Evolutionary conservation across 192 early-diverging fungal species (phyloP), one percentile per base, ranked within the genome.

Genomic region (Backusella tarrabulga): DNA sequence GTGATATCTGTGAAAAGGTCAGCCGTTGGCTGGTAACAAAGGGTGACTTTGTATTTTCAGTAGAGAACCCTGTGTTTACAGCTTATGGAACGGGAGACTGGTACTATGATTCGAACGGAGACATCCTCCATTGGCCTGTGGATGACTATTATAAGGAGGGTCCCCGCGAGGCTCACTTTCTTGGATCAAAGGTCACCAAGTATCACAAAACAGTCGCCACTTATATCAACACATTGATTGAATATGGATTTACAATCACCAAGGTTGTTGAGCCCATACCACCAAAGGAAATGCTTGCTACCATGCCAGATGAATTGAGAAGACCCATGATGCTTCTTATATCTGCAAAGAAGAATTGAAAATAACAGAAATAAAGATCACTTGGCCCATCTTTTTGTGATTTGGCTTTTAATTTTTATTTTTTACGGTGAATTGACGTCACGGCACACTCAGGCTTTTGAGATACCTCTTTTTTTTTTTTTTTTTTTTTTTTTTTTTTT

Each of bases 171-270:
- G 34, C 68, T 3, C 23, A 69, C 1, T 77, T 77, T 23, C 36
- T 77, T 11, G 68, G 68, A 23, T 50, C 41, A 11, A 19, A 42
- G n/a, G 50, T 77, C 14, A 52, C 19, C 5, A 77, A 77, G 36
- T 77, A 77, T 68, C 76, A 77, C 44, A 77, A 68, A 56, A 77
- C 76, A 4, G 26, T 77, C 4, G 36, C 68, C 17, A 68, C 76
- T 14, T 77, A 77, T 36, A 42, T 77, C 32, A 68, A 77, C 14
- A 40, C 44, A n/a, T 36, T 77, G 26, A 42, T 77, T 11, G 19
- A 41, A 12, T n/a, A 77, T 70, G 66, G 42, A 17, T 77, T 77
- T 7, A 44, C 41, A 1, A n/a, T 77, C 12, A 60, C 21, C 26
- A 46, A 77, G 40, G 12, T 77, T 8, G 34, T 77, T 29, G 76